Base-by-base conservation (phyloP, 495 filamentous ascomycete genomes). In the Penicillium maclennaniae region DNA sequence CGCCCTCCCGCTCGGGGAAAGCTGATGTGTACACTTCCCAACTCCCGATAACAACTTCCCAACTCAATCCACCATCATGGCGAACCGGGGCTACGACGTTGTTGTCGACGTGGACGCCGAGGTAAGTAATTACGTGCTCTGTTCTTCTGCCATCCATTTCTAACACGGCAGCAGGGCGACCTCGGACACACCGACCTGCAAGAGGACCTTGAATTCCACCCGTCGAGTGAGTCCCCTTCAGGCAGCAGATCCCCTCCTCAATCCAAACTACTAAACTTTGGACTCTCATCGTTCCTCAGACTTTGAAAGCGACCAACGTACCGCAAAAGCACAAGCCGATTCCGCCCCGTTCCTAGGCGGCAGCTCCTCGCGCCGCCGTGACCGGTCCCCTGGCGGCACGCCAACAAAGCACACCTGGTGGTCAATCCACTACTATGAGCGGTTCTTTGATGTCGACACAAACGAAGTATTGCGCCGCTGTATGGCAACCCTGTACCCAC, bases 131-230 rank as follows among this genome's bases (percentile, higher is more conserved):
- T n/a, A 10, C 31, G 31, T 25, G 1, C 1, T 21, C 44, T 25
- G 42, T 47, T 51, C 14, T 41, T 12, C 28, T 38, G 6, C 34
- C 19, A 1, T 14, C 20, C 31, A 16, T 25, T 43, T 45, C 60
- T 72, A 57, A 68, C 45, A 40, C 38, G 25, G 23, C 23, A 37
- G 38, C 60, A 97, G 89, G 93, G 93, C 69, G 93, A 98, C 76
- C 86, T 98, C 54, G 93, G 93, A 61, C 90, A 97, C 73, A 97
- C 93, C 31, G 93, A 98, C 71, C 85, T 97, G 12, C 89, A 97
- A 78, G 92, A 96, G 67, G 95, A 97, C 75, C 91, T 97, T 57
- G 95, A 97, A 81, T 98, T 98, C 76, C 93, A 98, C 79, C 84
- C 87, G 60, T 96, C 91, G 42, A 89, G 87, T 89, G 74, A 59